Conservation (phyloP, 2,329 filamentous ascomycete genomes). For the Claviceps digitariae region DNA sequence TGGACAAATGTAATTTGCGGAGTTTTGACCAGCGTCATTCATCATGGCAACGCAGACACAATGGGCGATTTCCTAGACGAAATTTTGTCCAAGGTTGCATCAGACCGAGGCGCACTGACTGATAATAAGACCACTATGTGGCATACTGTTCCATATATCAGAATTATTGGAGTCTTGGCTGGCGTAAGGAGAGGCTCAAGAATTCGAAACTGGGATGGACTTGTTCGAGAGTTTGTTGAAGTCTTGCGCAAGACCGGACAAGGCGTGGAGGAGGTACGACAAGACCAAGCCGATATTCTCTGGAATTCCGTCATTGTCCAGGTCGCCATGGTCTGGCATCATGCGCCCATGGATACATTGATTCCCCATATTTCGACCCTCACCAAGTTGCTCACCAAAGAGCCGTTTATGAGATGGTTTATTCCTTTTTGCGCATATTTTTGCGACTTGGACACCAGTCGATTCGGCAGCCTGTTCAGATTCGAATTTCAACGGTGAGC, state of each 20-base stretch:
- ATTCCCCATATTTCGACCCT: slow-evolving; percentile 57
- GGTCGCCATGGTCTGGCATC: slow-evolving; percentile 54
- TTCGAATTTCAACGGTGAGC: slow-evolving; percentile 65
- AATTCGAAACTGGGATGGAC: slow-evolving; percentile 54
- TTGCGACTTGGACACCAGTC: slow-evolving; percentile 55
- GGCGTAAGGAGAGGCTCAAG: slow-evolving; percentile 72
- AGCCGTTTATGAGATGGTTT: slow-evolving; percentile 58
- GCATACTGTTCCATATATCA: slow-evolving; percentile 34
- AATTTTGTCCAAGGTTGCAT: slow-evolving; percentile 37
- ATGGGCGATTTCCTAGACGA: slow-evolving; percentile 55
- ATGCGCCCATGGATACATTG: slow-evolving; percentile 65
- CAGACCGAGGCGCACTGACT: slow-evolving; percentile 21
- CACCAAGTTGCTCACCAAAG: slow-evolving; percentile 48
- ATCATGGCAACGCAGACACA: slow-evolving; percentile 63
- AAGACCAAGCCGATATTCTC: slow-evolving; percentile 26
- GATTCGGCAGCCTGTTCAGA: slow-evolving; percentile 68
- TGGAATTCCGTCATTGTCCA: slow-evolving; percentile 47
- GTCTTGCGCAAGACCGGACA: slow-evolving; percentile 37
- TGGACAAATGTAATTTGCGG: slow-evolving; percentile 61
- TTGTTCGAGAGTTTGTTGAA: slow-evolving; percentile 43
- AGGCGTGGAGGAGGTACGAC: slow-evolving; percentile 19
- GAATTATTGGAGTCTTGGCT: slow-evolving; percentile 54
- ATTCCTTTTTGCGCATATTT: slow-evolving; percentile 76
- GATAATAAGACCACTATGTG: slow-evolving; percentile 12
- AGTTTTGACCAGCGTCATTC: slow-evolving; percentile 66